phyloP scores from a whole-genome alignment of 768 basidiomycete genomes.

The Pulveroboletus sp. region DNA sequence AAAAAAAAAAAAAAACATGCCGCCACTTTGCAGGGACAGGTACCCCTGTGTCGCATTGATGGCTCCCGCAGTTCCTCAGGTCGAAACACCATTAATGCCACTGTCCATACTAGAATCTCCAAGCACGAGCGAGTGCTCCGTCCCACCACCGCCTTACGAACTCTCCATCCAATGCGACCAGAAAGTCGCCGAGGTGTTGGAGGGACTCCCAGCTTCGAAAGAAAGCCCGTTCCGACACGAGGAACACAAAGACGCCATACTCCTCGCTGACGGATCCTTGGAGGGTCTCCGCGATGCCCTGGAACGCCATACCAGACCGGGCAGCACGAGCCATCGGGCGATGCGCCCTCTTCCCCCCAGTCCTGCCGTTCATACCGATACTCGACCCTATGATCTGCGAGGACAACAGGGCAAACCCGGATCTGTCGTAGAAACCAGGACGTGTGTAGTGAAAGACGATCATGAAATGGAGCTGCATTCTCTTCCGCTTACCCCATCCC shows the following conservation, averaged over 20 bases:
- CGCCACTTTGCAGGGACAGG: too few species aligned
- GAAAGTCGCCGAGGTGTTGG: conserved; percentile 37
- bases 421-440: conserved; percentile 6
- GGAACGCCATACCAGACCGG: conserved; percentile 1
- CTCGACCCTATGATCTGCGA: background rate
- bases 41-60: too few species aligned
- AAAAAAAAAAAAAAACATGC: too few species aligned
- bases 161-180: conserved; percentile 43
- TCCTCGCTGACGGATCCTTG: conserved; percentile 4
- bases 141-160: conserved; percentile 40
- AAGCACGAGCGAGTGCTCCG: conserved; percentile 23
- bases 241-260: conserved; percentile 16
- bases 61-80: background rate
- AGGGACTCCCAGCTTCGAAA: conserved; percentile 8
- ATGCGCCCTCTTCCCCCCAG: conserved; percentile 25
- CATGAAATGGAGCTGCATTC: conserved; percentile 10
- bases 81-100: background rate
- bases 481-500: conserved; percentile 33
- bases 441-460: background rate
- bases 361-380: conserved; percentile 11
- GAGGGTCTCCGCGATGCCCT: background rate
- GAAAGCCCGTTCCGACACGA: conserved; percentile 6
- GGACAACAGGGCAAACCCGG: background rate
- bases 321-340: conserved; percentile 1
- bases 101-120: background rate